These are phyloP conservation scores for Mycena albidolilacea DNA, from an alignment of 768 basidiomycete species.

Conservation along the genomic window DNA sequence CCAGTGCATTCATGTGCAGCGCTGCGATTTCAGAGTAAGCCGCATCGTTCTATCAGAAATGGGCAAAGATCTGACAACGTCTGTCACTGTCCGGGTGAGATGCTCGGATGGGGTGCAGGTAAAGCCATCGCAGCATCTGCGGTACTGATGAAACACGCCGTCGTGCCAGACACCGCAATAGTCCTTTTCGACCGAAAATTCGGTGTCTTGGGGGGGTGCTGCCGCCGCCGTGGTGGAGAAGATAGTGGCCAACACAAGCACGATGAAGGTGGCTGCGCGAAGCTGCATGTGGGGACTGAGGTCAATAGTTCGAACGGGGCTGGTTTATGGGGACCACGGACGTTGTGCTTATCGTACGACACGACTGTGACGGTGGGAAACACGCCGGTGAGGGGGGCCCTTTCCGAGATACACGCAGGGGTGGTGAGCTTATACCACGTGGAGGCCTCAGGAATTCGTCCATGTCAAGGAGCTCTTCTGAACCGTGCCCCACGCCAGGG, in stretches of 20 bases:
- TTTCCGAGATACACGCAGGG: background rate
- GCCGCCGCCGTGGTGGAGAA: background rate
- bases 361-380: background rate
- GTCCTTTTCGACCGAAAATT: background rate
- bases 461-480: too few relatives aligned
- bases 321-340: background rate
- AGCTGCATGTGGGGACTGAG: conserved; percentile 4
- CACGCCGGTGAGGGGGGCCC: conserved; percentile 1
- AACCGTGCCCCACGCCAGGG: too few relatives aligned
- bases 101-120: background rate
- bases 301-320: background rate
- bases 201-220: background rate
- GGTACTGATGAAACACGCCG: conserved; percentile 2
- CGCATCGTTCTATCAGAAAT: background rate
- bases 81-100: background rate
- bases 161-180: conserved; percentile 11
- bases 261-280: background rate
- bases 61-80: background rate
- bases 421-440: background rate
- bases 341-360: background rate
- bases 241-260: background rate
- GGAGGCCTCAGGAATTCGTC: too few relatives aligned
- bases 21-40: background rate
- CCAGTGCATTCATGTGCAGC: background rate
- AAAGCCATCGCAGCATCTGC: background rate